Percentiles rank a stretch among this genome's conserved stretches.
Conservation (phyloP, 306 rosid species). For the Fragaria ananassa region DNA sequence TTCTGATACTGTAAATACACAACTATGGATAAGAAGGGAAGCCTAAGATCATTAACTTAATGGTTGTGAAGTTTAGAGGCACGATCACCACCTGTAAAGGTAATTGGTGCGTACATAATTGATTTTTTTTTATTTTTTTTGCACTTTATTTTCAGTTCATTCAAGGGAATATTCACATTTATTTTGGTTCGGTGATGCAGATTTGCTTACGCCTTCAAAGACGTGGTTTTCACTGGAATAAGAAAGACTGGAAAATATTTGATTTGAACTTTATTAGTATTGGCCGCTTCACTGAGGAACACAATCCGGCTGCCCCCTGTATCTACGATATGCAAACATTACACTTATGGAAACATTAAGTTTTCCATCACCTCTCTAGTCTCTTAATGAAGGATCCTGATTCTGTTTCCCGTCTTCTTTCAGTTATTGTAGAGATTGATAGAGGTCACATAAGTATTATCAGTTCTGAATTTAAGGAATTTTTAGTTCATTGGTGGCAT, state of each 20-base stretch:
- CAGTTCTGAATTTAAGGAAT: conserved; percentile 2
- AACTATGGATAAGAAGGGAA: conserved; percentile 22
- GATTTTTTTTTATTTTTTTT: conserved; percentile 18
- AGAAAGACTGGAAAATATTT: conserved; percentile 22
- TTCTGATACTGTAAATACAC: conserved; percentile 26
- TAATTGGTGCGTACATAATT: conserved; percentile 26
- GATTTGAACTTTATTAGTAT: conserved; percentile 7
- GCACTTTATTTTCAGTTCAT: conserved; percentile 20
- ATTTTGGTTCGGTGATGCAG: conserved; percentile 50
- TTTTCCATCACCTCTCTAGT: conserved; percentile 3
- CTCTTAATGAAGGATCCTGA: conserved; percentile 16
- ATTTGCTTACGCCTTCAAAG: conserved; percentile 39
- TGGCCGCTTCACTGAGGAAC: conserved; percentile 19
- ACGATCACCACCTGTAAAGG: conserved; percentile 39
- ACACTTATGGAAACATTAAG: conserved; percentile 13
- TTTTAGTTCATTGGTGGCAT: not conserved
- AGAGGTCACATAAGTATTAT: not conserved
- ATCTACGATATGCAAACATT: conserved; percentile 13
- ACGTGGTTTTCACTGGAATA: conserved; percentile 13
- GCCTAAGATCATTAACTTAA: conserved; percentile 20
- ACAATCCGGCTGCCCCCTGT: conserved; percentile 19
- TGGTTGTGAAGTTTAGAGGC: conserved; percentile 33
- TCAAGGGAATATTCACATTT: conserved; percentile 27
- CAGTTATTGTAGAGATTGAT: conserved; percentile 17
- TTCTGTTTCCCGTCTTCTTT: not conserved